Conservation (phyloP, 192 early-diverging fungal genomes). For the Podila clonocystis region DNA sequence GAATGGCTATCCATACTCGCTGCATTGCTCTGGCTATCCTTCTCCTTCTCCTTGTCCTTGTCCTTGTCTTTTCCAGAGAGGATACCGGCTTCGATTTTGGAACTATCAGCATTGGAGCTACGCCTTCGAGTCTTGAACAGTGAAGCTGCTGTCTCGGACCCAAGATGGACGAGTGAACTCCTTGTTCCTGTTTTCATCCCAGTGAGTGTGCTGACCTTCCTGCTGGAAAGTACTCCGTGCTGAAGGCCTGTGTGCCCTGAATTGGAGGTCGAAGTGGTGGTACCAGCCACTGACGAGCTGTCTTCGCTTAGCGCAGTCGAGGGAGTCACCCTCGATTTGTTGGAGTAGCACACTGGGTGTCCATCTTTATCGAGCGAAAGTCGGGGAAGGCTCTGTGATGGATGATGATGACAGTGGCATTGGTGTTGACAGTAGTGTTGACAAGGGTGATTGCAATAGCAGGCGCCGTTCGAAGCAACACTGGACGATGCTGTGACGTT, state of each 20-base stretch:
- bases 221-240: neutral
- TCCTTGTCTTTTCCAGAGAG: neutral
- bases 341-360: neutral
- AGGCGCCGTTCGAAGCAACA: neutral
- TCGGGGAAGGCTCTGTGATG: neutral
- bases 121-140: slow-evolving; percentile 22
- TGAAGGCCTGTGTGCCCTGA: neutral
- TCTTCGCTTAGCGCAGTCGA: neutral
- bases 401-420: neutral
- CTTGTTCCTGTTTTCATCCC: neutral
- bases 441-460: neutral
- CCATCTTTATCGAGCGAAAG: neutral
- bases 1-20: neutral
- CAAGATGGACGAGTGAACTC: slow-evolving; percentile 19
- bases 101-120: slow-evolving; percentile 13
- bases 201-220: neutral
- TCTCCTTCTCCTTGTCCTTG: slow-evolving; percentile 1
- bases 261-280: neutral
- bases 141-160: slow-evolving; percentile 17
- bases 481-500: neutral
- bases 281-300: neutral
- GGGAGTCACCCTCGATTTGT: neutral
- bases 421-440: neutral
- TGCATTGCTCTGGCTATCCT: neutral
- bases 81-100: slow-evolving; percentile 3